Evolutionary conservation across 176 grass and related monocot species (phyloP), one percentile per base, ranked within the genome.

Genomic region (Musa schizocarpa): DNA sequence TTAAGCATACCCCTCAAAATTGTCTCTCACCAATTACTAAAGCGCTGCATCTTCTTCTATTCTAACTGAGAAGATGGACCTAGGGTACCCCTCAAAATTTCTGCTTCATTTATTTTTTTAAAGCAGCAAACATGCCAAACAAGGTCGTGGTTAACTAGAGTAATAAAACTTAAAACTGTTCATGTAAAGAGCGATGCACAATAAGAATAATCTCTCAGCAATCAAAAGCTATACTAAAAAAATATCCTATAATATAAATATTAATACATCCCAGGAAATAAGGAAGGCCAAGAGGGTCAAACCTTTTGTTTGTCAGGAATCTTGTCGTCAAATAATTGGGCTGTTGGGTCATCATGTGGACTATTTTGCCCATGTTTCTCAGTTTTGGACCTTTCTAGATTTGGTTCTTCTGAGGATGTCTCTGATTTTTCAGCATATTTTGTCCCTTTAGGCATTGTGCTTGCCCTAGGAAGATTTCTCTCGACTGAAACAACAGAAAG

Each of bases 231-330:
- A 67, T 26, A 24, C 6, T 3, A 2, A 64, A 24, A 68, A 19
- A 49, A 43, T 43, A 43, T 43, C 34, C 34, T 4, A 43, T 43
- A 6, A 6, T 43, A 43, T 6, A 62, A 7, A 74, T 7, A 54
- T 9, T 26, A 9, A 53, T 53, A 26, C 13, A 55, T 27, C 55
- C 52, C 22, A 11, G 11, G 16, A 9, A n/a, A 69, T 1, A 12
- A 70, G 43, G 8, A 17, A 4, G 19, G 29, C 2, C 0, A 53
- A 74, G 23, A 71, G 23, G 69, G 65, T 29, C 17, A 19, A 75
- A 96, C 95, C 88, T 91, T 99, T 80, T 91, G 88, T 71, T 66
- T 98, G 52, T 74, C 52, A 69, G 94, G 82, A 72, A 98, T 85
- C 52, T 80, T 91, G 71, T 91, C 95, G 81, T 88, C 84, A 26